Conservation (phyloP, 1,284 basidiomycete species). For the Rhodotorula sp. region DNA sequence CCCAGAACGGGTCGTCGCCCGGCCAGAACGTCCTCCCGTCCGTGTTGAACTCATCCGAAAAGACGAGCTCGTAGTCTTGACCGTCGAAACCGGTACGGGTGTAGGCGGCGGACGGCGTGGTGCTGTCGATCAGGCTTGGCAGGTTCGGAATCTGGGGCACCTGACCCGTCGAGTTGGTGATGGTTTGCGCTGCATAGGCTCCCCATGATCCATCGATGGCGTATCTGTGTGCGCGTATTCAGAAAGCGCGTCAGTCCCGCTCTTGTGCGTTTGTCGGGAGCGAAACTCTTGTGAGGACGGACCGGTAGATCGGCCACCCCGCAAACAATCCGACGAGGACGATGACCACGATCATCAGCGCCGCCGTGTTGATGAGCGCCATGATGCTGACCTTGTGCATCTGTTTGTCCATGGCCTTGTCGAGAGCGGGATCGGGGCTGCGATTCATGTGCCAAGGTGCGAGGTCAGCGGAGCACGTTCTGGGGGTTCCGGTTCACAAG, state of each 20-base stretch:
- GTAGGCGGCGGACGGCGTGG: conserved; percentile 46
- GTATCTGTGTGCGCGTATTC: not conserved
- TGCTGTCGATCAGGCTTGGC: conserved; percentile 48
- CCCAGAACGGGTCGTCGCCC: conserved; percentile 55
- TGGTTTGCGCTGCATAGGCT: conserved; percentile 9
- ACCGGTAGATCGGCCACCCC: conserved; percentile 38
- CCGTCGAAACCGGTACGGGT: conserved; percentile 44
- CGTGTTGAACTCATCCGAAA: conserved; percentile 74
- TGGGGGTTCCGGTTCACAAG: not conserved
- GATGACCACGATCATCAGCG: conserved; percentile 35
- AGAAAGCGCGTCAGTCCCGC: not conserved
- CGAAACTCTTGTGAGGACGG: not conserved
- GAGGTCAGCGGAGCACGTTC: too few relatives aligned
- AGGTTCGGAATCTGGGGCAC: conserved; percentile 40
- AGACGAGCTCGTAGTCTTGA: conserved; percentile 58
- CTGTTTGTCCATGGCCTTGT: conserved; percentile 37
- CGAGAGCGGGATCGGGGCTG: conserved; percentile 36
- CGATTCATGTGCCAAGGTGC: not conserved
- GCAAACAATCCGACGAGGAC: conserved; percentile 39
- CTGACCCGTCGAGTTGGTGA: conserved; percentile 42
- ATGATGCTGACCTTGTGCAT: conserved; percentile 16
- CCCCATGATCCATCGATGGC: conserved; percentile 18
- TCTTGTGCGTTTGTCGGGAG: too few relatives aligned
- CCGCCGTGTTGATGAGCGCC: conserved; percentile 36
- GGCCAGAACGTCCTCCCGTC: conserved; percentile 53